Evolutionary conservation across 2,329 filamentous ascomycete species (phyloP).

Genomic region (Trichoderma lentiforme): DNA sequence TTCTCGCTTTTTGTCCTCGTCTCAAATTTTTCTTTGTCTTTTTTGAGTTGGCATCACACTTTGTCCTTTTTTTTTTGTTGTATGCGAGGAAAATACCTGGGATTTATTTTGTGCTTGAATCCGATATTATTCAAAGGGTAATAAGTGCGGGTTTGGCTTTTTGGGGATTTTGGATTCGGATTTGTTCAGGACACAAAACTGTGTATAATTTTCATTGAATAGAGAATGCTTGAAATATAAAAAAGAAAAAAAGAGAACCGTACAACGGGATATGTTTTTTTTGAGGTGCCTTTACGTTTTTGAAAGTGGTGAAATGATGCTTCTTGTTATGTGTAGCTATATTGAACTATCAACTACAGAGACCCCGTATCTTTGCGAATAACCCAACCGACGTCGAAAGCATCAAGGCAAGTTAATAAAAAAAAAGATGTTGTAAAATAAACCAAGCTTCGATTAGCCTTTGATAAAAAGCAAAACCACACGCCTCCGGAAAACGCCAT

Average conservation of each 20-base stretch:
- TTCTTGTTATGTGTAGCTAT: not conserved
- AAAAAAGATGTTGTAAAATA: not conserved
- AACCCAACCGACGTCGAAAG: not conserved
- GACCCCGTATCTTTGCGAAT: not conserved
- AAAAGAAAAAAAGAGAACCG: not conserved
- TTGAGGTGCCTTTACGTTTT: not conserved
- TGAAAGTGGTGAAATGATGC: not conserved
- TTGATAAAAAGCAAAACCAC: not conserved
- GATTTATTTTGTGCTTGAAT: not conserved
- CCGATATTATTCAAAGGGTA: not conserved
- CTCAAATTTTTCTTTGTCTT: not conserved
- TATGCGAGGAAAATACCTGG: not conserved
- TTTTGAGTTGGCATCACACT: not conserved
- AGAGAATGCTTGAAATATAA: not conserved
- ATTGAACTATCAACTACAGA: not conserved
- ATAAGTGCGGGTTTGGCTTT: not conserved
- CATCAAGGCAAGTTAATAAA: not conserved
- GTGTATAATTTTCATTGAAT: not conserved
- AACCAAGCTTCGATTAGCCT: not conserved
- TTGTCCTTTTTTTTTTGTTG: not conserved
- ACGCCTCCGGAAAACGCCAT: slow-evolving; percentile 3
- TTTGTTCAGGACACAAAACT: not conserved
- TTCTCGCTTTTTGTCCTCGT: not conserved
- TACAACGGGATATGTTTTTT: not conserved
- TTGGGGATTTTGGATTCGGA: not conserved